Base-by-base conservation (phyloP, 257 asterid genomes). In the Vinca minor region DNA sequence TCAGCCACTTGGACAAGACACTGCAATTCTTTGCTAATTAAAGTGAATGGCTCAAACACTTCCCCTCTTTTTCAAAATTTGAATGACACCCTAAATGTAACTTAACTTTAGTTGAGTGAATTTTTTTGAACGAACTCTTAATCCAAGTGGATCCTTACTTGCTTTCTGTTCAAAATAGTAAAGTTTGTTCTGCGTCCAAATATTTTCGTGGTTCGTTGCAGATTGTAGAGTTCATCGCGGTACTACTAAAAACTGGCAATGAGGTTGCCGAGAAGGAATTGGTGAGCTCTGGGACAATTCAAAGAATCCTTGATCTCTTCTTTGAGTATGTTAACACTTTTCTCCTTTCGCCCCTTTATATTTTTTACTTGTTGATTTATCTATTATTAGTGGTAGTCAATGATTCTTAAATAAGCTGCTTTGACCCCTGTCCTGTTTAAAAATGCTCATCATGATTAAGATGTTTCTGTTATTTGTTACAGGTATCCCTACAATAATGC, bases 401-500 rank as follows among this genome's bases (percentile, higher is more conserved):
- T 21, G 4, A 2, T 7, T 59, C 20, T 23, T 36, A 8, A n/a
- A 21, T 35, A 35, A 54, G 4, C 49, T 41, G 1, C 49, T 41
- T 25, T 59, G 64, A 31, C 32, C 62, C 20, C 13, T 3, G n/a
- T 13, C 29, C 15, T 38, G 20, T 64, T 57, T 64, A 21, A 12
- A 55, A 23, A 39, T 5, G 2, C 52, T 48, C 0, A 36, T 59
- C 48, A 9, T 20, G 32, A 35, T 57, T n/a, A 18, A 57, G 5
- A 25, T 15, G 15, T 3, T 25, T 31, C 36, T 38, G n/a, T 54
- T 31, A 13, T 44, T 34, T 55, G 34, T 44, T 78, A 59, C 82
- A 91, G 98, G 88, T 91, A 88, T 60, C 94, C 98, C 0, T 91
- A 70, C 81, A 91, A 91, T 74, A 91, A 91, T 82, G 96, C 95